Evolutionary conservation across 169 alveolate species (phyloP), one percentile per base, ranked within the genome.

Genomic region (Miamiensis avidus): DNA sequence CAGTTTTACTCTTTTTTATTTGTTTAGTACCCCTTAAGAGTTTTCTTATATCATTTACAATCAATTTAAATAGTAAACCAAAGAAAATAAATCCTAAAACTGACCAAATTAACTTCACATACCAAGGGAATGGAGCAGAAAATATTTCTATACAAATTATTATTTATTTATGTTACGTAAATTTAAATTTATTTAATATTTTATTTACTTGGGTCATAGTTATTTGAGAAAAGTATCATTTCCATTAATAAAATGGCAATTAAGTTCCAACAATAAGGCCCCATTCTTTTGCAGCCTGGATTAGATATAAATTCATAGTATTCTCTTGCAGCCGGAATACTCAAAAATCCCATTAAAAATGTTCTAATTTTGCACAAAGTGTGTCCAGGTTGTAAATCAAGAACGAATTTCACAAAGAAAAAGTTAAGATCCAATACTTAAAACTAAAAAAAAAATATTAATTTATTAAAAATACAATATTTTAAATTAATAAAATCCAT

Each of bases 321-420:
- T 72, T 94, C 97, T 31, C 93, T 77, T 11, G 95, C 82, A 25
- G 95, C 90, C 6, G 93, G 92, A 0, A 94, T 90, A 6, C 94
- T 93, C 27, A 88, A 82, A 34, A 91, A 90, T 30, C 97, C 98
- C 84, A 95, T 88, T 29, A 95, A 83, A 49, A 91, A 82, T 25
- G 96, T 93, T 87, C 99, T 85, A 73, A 87, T 69, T 64, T 81
- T 74, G 34, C 96, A 86, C n/a, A 97, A 74, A 84, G 90, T 83
- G 86, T 96, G 98, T 34, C 93, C 84, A 27, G 95, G 86, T n/a
- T 95, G 95, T 73, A 97, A 81, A 89, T 93, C 83, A 69, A 97
- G 88, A 65, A 93, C 91, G 69, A 85, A 94, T 83, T 96, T 97
- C 73, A 95, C 82, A 82, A 95, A 96, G 90, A 96, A 96, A 86